These are phyloP conservation scores for Eutrema japonicum DNA, from an alignment of 345 rosid genomes.

Conservation along the genomic window DNA sequence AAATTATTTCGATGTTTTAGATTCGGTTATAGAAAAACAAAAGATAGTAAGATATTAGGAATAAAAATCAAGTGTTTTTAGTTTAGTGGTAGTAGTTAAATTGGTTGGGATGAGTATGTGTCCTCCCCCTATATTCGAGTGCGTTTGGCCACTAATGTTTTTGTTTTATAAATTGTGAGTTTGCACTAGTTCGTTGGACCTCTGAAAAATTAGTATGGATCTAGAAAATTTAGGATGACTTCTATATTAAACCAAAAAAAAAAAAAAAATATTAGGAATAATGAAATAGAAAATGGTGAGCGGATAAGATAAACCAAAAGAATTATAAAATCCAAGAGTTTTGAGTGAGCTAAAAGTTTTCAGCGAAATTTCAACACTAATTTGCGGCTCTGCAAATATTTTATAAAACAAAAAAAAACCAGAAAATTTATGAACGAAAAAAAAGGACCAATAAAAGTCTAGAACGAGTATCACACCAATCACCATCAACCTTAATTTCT, in stretches of 20 bases:
- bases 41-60: neutral
- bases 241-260: too few relatives aligned
- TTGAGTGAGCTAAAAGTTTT: neutral
- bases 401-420: neutral
- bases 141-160: too few relatives aligned
- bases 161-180: too few relatives aligned
- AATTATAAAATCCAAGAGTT: neutral
- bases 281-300: neutral
- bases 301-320: neutral
- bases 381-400: slow-evolving; percentile 33
- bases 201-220: too few relatives aligned
- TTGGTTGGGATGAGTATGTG: too few relatives aligned
- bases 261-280: too few relatives aligned
- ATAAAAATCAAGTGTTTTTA: too few relatives aligned
- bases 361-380: slow-evolving; percentile 25
- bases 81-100: too few relatives aligned
- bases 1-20: too few relatives aligned
- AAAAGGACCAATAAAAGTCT: slow-evolving; percentile 33
- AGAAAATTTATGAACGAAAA: neutral
- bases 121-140: too few relatives aligned
- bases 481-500: slow-evolving; percentile 43
- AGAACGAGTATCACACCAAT: slow-evolving; percentile 40
- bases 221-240: too few relatives aligned
- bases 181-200: too few relatives aligned
- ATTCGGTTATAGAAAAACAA: neutral